These are phyloP conservation scores for Paspalum vaginatum DNA, from an alignment of 176 grass and related monocot genomes.

Conservation along the genomic window DNA sequence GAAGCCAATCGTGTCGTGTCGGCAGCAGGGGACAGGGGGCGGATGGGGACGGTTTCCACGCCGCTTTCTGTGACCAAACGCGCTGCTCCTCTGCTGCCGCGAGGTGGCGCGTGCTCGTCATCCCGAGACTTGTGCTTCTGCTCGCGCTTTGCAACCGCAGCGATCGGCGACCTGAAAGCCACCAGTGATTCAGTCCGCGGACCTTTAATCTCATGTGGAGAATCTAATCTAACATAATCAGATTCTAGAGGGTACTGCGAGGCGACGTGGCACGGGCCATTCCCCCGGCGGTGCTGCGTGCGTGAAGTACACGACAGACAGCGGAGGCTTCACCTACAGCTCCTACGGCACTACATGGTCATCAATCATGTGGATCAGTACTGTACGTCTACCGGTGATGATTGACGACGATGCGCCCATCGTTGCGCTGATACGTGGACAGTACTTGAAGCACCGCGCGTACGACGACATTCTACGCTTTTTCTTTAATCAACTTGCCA, in stretches of 20 bases:
- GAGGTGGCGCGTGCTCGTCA: constrained; percentile 33
- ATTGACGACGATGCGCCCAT: background rate
- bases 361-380: no score
- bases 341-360: no score
- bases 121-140: background rate
- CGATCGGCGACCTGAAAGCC: no score
- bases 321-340: background rate
- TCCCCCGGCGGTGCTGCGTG: no score
- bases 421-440: background rate
- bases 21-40: no score
- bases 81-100: background rate
- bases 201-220: no score
- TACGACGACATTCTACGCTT: background rate
- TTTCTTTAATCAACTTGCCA: no score
- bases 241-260: background rate
- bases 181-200: no score
- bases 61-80: constrained; percentile 32
- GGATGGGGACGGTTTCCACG: constrained; percentile 25
- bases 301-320: background rate
- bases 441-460: background rate
- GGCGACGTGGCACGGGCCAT: background rate
- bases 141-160: background rate
- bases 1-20: no score
- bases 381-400: background rate
- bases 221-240: no score